Base-by-base conservation (phyloP, 2,329 filamentous ascomycete species). In the Colletotrichum cuscutae region DNA sequence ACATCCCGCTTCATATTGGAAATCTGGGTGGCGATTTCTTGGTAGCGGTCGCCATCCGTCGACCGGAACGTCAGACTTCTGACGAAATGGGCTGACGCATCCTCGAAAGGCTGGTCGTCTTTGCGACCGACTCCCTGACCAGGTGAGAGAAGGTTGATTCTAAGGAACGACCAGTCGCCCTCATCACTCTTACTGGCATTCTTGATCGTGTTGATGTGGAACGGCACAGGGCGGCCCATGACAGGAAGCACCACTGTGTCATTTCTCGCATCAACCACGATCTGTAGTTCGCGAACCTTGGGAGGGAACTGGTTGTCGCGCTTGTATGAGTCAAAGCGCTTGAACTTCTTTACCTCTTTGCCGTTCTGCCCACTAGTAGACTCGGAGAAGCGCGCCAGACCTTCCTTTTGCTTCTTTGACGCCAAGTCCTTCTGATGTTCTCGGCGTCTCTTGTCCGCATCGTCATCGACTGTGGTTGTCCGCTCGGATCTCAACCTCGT, bases 261-360 rank as follows among this genome's bases (percentile, higher is more conserved):
- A 78, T 95, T 97, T 86, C 98, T 98, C 77, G 90, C 89, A 80
- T 99, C 97, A 15, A 98, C 95, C 26, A 98, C 89, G 74, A 99
- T 95, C 74, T 94, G 92, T 69, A 98, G 87, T 78, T 98, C 96
- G 81, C 93, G 93, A 76, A 97, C 91, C 79, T 91, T 92, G 15
- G 89, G 80, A 1, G 97, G 97, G 66, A 99, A 91, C 82, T 98
- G 96, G 77, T 97, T 98, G 82, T 98, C 97, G 73, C 96, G 91
- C 87, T 98, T 99, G 86, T 99, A 99, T 0, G 97, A 99, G 83
- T 99, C 97, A 80, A 98, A 99, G 68, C 95, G 94, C 86, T 98
- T 98, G 88, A 99, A 98, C 84, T 96, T 97, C 88, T 98, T 98
- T 81, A 97, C 93, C 76, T 97, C 93, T n/a, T 92, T 92, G 42